Evolutionary conservation across 2,329 filamentous ascomycete genomes (phyloP).

Genomic region (Cordyceps militaris): DNA sequence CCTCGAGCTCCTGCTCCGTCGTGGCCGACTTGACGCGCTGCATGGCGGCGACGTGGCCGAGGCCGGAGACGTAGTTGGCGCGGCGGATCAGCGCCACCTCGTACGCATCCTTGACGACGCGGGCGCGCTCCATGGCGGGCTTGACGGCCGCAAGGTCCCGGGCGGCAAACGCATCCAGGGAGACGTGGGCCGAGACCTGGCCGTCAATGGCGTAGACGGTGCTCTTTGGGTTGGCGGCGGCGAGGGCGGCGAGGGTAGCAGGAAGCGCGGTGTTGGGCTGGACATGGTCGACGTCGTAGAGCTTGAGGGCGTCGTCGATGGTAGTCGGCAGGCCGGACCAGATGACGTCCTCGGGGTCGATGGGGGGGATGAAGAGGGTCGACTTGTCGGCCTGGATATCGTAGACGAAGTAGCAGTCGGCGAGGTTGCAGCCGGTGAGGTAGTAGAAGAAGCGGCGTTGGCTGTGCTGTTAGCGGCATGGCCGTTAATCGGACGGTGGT

Average conservation of each 20-base stretch:
- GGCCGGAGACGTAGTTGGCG: slow-evolving; percentile 63
- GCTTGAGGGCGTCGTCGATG: slow-evolving; percentile 62
- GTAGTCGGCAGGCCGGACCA: slow-evolving; percentile 87
- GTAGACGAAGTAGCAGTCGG: slow-evolving; percentile 76
- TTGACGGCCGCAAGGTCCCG: slow-evolving; percentile 53
- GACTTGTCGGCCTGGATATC: slow-evolving; percentile 66
- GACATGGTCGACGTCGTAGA: slow-evolving; percentile 78
- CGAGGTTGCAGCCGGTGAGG: slow-evolving; percentile 72
- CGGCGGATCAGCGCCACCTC: slow-evolving; percentile 67
- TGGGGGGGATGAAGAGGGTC: slow-evolving; percentile 84
- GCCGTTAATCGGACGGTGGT: neutral
- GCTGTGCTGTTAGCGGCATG: slow-evolving; percentile 33
- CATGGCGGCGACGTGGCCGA: slow-evolving; percentile 58
- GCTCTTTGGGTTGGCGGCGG: slow-evolving; percentile 27
- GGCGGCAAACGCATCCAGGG: slow-evolving; percentile 62
- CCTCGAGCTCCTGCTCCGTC: slow-evolving; percentile 81
- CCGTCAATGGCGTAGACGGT: slow-evolving; percentile 70
- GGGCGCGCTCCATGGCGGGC: slow-evolving; percentile 58
- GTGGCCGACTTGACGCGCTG: slow-evolving; percentile 53
- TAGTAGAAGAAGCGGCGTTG: slow-evolving; percentile 95
- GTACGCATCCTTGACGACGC: slow-evolving; percentile 67
- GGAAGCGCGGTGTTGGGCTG: slow-evolving; percentile 68
- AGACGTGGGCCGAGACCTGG: slow-evolving; percentile 65
- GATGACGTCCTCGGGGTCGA: slow-evolving; percentile 82
- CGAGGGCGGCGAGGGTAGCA: slow-evolving; percentile 53